Percentiles rank a stretch among this genome's conserved stretches.
Evolutionary conservation across 2,329 filamentous ascomycete genomes (phyloP).

Genomic region (Aureobasidium vineae): DNA sequence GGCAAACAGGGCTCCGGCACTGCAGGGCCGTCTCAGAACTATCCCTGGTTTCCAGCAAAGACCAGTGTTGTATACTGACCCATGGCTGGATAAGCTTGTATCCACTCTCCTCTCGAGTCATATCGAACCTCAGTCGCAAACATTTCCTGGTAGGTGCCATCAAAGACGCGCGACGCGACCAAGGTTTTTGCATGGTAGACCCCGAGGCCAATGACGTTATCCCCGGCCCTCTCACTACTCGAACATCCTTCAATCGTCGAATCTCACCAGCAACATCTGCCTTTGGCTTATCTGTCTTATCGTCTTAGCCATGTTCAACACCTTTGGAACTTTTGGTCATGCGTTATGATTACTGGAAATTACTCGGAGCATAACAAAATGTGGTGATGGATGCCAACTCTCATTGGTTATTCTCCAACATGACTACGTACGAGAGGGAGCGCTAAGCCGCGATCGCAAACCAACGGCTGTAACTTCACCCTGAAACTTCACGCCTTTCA

Average conservation of each 20-base stretch:
- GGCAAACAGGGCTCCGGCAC: constrained; percentile 6
- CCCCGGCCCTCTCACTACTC: not conserved
- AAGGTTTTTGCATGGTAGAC: constrained; percentile 4
- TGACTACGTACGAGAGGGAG: constrained; percentile 1
- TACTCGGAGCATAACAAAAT: constrained; percentile 10
- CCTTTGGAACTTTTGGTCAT: constrained; percentile 1
- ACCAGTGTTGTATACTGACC: constrained; percentile 3
- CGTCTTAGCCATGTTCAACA: not conserved
- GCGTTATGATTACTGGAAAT: constrained; percentile 1
- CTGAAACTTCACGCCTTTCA: constrained; percentile 23
- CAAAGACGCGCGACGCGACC: constrained; percentile 10
- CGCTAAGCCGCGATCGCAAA: constrained; percentile 8
- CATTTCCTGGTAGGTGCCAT: not conserved
- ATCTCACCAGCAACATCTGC: not conserved
- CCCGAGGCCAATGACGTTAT: constrained; percentile 4
- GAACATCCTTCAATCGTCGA: not conserved
- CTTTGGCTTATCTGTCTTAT: constrained; percentile 5
- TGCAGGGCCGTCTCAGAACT: not conserved
- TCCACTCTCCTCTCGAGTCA: constrained; percentile 12
- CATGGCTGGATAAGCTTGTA: constrained; percentile 13
- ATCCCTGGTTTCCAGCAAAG: not conserved
- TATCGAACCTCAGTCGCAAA: not conserved
- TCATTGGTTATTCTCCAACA: not conserved
- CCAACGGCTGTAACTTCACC: constrained; percentile 19
- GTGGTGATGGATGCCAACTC: not conserved